A percentile compares a stretch with the other conserved stretches of the same genome.
These are phyloP conservation scores for Apiotrichum laibachii DNA, from an alignment of 1,284 basidiomycete genomes.

Conservation along the genomic window DNA sequence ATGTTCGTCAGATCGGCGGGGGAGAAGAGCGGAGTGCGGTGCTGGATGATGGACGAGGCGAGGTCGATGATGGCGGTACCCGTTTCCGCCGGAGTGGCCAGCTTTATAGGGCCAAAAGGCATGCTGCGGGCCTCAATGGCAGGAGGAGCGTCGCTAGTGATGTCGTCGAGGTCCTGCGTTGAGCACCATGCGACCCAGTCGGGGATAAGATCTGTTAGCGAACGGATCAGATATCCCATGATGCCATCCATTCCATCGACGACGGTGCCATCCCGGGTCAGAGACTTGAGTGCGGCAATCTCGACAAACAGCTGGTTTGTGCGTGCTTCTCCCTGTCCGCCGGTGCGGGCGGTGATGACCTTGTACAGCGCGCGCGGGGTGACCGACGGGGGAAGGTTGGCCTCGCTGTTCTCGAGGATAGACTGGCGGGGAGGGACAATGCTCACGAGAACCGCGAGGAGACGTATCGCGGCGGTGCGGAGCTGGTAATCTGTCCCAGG, in stretches of 20 bases:
- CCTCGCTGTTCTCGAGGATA: conserved; percentile 18
- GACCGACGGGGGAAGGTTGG: conserved; percentile 26
- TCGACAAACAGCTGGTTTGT: conserved; percentile 40
- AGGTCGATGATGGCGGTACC: conserved; percentile 39
- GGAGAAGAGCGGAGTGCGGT: conserved; percentile 44
- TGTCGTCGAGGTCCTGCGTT: too few species aligned
- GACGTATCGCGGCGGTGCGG: conserved; percentile 39
- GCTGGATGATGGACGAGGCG: conserved; percentile 31
- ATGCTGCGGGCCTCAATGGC: not conserved
- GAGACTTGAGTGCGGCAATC: conserved; percentile 38
- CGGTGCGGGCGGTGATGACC: conserved; percentile 26
- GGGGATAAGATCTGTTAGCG: conserved; percentile 24
- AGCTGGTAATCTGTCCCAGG: conserved; percentile 28
- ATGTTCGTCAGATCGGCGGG: conserved; percentile 36
- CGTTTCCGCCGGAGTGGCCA: conserved; percentile 28
- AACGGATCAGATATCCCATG: conserved; percentile 35
- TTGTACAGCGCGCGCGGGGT: conserved; percentile 33
- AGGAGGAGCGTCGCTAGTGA: too few species aligned
- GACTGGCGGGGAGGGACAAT: conserved; percentile 31
- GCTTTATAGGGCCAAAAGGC: conserved; percentile 33
- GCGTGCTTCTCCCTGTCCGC: conserved; percentile 15
- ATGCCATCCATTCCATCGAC: conserved; percentile 39
- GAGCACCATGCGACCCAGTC: conserved; percentile 40
- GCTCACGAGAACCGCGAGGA: conserved; percentile 38
- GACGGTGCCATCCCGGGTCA: conserved; percentile 36